Conservation (phyloP, 1,139 yeast genomes). For the Wickerhamomyces sp. region DNA sequence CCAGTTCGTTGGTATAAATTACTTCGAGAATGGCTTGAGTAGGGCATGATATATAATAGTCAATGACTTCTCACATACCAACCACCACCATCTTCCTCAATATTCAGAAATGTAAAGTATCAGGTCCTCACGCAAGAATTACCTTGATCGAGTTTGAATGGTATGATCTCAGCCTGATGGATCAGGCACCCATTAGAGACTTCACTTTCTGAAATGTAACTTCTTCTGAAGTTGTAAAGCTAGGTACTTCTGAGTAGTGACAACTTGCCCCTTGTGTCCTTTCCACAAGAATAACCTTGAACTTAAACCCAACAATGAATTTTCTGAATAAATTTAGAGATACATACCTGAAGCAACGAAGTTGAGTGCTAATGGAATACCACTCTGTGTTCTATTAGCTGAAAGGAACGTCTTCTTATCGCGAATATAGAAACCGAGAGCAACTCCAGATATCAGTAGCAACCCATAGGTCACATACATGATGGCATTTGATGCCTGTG, state of each 20-base stretch:
- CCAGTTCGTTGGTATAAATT: slow-evolving; percentile 20
- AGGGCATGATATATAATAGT: no score
- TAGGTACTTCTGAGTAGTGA: not conserved
- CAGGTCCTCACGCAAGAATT: slow-evolving; percentile 81
- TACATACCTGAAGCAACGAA: slow-evolving; percentile 86
- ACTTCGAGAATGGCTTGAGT: not conserved
- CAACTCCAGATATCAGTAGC: slow-evolving; percentile 55
- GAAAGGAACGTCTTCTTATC: slow-evolving; percentile 53
- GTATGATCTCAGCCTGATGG: slow-evolving; percentile 62
- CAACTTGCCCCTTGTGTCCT: not conserved
- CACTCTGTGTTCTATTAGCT: slow-evolving; percentile 76
- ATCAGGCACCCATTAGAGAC: slow-evolving; percentile 46
- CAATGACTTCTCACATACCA: no score
- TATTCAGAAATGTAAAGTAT: slow-evolving; percentile 13
- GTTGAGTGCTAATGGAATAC: slow-evolving; percentile 76
- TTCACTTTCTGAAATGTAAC: slow-evolving; percentile 18
- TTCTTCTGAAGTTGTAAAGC: slow-evolving; percentile 9
- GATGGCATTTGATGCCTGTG: slow-evolving; percentile 66
- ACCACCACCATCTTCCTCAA: not conserved
- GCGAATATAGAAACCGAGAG: slow-evolving; percentile 49
- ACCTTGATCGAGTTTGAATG: slow-evolving; percentile 86
- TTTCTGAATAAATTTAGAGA: not conserved
- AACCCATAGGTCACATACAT: slow-evolving; percentile 69
- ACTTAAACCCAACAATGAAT: not conserved
- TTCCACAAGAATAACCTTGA: not conserved